Evolutionary conservation across 805 yeast species (phyloP).

Genomic region (Barnettozyma siamensis): DNA sequence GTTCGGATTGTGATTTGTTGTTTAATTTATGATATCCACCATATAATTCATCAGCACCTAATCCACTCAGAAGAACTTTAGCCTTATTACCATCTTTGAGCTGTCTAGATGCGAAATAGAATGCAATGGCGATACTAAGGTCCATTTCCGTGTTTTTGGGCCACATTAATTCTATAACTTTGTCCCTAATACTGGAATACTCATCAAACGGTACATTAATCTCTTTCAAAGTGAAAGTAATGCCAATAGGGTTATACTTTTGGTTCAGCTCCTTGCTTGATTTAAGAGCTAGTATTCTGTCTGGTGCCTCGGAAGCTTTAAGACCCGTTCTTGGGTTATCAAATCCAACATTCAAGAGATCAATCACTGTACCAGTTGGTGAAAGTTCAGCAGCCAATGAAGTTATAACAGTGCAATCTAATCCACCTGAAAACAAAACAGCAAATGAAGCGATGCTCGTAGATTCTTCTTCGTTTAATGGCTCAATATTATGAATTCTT

Average conservation of each 20-base stretch:
- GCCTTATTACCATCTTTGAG: slow-evolving; percentile 28
- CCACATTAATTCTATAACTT: slow-evolving; percentile 62
- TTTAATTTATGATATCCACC: slow-evolving; percentile 93
- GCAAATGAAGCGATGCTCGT: slow-evolving; percentile 35
- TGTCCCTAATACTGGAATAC: slow-evolving; percentile 44
- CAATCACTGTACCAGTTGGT: slow-evolving; percentile 38
- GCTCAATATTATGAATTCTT: slow-evolving; percentile 59
- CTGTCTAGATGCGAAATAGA: slow-evolving; percentile 73
- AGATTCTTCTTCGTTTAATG: slow-evolving; percentile 34
- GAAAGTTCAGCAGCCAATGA: slow-evolving; percentile 38
- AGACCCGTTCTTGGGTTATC: slow-evolving; percentile 76
- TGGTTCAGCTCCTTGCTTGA: slow-evolving; percentile 50
- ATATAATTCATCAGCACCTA: slow-evolving; percentile 95
- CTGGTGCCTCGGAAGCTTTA: slow-evolving; percentile 70
- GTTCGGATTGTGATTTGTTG: slow-evolving; percentile 34
- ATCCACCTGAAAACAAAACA: slow-evolving; percentile 87
- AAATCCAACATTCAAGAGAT: slow-evolving; percentile 88
- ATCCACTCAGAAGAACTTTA: slow-evolving; percentile 78
- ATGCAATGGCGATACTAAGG: slow-evolving; percentile 89
- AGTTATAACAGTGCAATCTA: slow-evolving; percentile 85
- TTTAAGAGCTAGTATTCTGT: slow-evolving; percentile 64
- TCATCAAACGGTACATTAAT: slow-evolving; percentile 68
- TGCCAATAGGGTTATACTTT: slow-evolving; percentile 30
- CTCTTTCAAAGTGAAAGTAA: slow-evolving; percentile 50
- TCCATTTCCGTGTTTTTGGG: slow-evolving; percentile 95